phyloP scores from a whole-genome alignment of 2,329 filamentous ascomycete genomes.

The Cercospora beticola region DNA sequence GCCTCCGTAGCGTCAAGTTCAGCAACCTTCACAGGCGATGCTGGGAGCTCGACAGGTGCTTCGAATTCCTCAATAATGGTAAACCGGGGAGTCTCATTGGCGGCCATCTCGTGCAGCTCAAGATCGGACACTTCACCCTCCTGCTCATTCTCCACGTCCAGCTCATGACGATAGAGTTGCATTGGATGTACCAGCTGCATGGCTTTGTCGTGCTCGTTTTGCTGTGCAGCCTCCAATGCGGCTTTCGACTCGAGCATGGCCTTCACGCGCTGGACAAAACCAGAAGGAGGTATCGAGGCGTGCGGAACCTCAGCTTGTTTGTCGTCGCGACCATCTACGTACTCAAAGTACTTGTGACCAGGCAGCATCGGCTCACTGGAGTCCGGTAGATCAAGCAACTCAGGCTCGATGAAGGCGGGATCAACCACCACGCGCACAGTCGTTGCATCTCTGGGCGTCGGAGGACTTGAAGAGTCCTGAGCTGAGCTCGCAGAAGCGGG shows the following conservation, averaged over 20 bases:
- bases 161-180: conserved; percentile 21
- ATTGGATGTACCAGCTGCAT: conserved; percentile 19
- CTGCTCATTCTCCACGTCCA: conserved; percentile 22
- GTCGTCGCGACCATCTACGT: conserved; percentile 38
- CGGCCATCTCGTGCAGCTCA: conserved; percentile 36
- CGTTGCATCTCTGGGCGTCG: conserved; percentile 44
- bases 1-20: conserved; percentile 31
- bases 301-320: conserved; percentile 35
- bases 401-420: conserved; percentile 39
- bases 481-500: conserved; percentile 42
- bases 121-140: conserved; percentile 26
- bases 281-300: conserved; percentile 38
- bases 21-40: conserved; percentile 36
- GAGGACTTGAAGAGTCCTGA: conserved; percentile 40
- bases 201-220: conserved; percentile 23
- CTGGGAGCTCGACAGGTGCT: conserved; percentile 38
- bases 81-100: conserved; percentile 35
- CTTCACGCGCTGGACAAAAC: conserved; percentile 45
- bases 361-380: conserved; percentile 39
- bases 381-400: conserved; percentile 37
- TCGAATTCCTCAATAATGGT: conserved; percentile 37
- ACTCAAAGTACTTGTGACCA: conserved; percentile 38
- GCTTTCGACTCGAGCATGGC: conserved; percentile 45
- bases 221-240: conserved; percentile 31
- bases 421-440: conserved; percentile 40